These are phyloP conservation scores for Pseudonectria buxi DNA, from an alignment of 2,329 filamentous ascomycete species.

Conservation along the genomic window DNA sequence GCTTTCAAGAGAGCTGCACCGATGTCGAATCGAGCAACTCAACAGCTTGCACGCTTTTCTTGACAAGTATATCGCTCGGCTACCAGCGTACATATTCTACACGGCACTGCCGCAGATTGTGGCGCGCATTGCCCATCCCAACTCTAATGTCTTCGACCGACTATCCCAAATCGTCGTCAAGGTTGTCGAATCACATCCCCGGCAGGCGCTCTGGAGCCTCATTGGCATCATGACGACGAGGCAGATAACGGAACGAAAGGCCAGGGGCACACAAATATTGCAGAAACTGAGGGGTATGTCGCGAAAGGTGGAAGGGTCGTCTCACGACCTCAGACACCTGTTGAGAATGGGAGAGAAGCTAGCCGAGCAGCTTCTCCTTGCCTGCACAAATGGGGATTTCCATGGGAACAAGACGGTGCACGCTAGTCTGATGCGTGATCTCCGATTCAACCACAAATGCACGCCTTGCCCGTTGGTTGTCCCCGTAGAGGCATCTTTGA, in stretches of 20 bases:
- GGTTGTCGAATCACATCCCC: conserved; percentile 80
- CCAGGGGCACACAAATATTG: conserved; percentile 46
- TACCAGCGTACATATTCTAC: conserved; percentile 74
- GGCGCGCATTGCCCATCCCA: conserved; percentile 87
- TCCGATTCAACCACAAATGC: conserved; percentile 78
- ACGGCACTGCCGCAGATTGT: conserved; percentile 85
- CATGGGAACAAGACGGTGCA: conserved; percentile 58
- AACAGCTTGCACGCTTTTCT: conserved; percentile 66
- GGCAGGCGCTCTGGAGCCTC: conserved; percentile 86
- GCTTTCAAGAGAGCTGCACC: conserved; percentile 44
- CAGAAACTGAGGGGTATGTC: conserved; percentile 39
- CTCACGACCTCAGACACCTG: conserved; percentile 60
- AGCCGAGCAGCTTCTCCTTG: conserved; percentile 70
- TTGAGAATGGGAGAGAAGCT: conserved; percentile 76
- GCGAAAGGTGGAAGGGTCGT: conserved; percentile 45
- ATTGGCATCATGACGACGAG: conserved; percentile 80
- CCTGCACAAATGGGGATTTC: conserved; percentile 72
- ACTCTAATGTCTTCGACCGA: conserved; percentile 67
- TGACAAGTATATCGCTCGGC: conserved; percentile 66
- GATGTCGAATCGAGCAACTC: conserved; percentile 58
- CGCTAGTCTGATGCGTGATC: conserved; percentile 69
- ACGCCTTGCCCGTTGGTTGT: conserved; percentile 83
- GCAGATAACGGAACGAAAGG: conserved; percentile 58
- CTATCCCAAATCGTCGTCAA: conserved; percentile 76
- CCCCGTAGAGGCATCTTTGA: conserved; percentile 78